A percentile compares a stretch with the other conserved stretches of the same genome.
These are phyloP conservation scores for Tothia fuscella DNA, from an alignment of 2,329 filamentous ascomycete species.

Conservation along the genomic window DNA sequence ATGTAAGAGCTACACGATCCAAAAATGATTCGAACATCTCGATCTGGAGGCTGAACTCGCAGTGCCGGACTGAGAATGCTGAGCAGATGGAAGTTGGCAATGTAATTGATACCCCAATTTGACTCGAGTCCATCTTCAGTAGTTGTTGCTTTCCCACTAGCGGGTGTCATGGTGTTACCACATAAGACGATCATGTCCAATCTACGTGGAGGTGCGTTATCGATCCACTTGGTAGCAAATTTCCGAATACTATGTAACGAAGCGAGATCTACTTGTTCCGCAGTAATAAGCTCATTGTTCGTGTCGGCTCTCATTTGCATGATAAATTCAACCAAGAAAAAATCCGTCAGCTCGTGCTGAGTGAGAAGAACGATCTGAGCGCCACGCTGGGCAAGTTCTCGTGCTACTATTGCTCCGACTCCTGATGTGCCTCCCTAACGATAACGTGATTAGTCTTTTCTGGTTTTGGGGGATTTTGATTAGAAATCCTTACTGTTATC, in stretches of 20 bases:
- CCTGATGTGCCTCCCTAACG: conserved; percentile 75
- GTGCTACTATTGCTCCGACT: conserved; percentile 67
- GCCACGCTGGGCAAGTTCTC: conserved; percentile 65
- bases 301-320: conserved; percentile 70
- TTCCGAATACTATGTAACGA: conserved; percentile 81
- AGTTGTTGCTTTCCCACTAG: conserved; percentile 44
- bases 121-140: conserved; percentile 75
- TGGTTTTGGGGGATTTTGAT: background rate
- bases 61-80: conserved; percentile 85
- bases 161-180: conserved; percentile 63
- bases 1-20: conserved; percentile 85
- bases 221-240: conserved; percentile 96
- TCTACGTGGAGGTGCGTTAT: conserved; percentile 79
- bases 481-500: conserved; percentile 53
- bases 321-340: conserved; percentile 86
- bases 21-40: conserved; percentile 82
- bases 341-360: conserved; percentile 65
- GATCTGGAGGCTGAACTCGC: conserved; percentile 80
- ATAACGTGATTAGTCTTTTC: conserved; percentile 15
- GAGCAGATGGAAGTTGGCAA: conserved; percentile 90
- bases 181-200: conserved; percentile 87
- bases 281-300: conserved; percentile 80
- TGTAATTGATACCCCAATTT: conserved; percentile 90
- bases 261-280: conserved; percentile 83
- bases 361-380: conserved; percentile 88